Evolutionary conservation across 768 basidiomycete genomes (phyloP), one percentile per base, ranked within the genome.

Genomic region (Trametes maxima): DNA sequence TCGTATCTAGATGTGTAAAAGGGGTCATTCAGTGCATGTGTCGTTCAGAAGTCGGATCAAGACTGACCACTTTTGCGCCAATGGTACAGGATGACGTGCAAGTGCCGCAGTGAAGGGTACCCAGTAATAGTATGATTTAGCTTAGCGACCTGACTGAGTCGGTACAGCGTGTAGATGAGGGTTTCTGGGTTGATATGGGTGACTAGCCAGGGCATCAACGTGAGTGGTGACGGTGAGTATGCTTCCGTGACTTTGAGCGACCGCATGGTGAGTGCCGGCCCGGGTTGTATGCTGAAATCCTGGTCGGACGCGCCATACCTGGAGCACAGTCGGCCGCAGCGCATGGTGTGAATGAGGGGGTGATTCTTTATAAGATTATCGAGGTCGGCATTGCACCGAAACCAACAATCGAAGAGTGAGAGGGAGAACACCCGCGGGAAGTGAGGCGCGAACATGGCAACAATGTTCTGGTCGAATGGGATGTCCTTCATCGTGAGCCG

Each of bases 321-420:
- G 11, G 62, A 64, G 28, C 52, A 64, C 3, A 64, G n/a, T 2
- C 62, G 57, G 19, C 62, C 62, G 19, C 50, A 53, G 35, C 62
- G 58, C n/a, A 64, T 6, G 5, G 57, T 59, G 43, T 56, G 57
- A 13, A 64, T n/a, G 21, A 17, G 25, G 3, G 62, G 62, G n/a
- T 64, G 58, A 10, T 35, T 22, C 25, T 36, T 42, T 16, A 64
- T 53, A 16, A 64, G 47, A 8, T 25, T 33, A 40, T 64, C 52
- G 49, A 64, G 51, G 48, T 64, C 57, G 19, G 57, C 57, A 35
- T 64, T 59, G 21, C 48, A 59, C 3, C 45, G 46, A 50, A 64
- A 64, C 62, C 57, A 64, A 43, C 62, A 64, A 54, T 64, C 62
- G 44, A 64, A 64, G 5, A 64, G 45, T 17, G 62, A 54, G 42